Conservation (phyloP, 1,139 yeast species). For the Candida tetrigidarum region DNA sequence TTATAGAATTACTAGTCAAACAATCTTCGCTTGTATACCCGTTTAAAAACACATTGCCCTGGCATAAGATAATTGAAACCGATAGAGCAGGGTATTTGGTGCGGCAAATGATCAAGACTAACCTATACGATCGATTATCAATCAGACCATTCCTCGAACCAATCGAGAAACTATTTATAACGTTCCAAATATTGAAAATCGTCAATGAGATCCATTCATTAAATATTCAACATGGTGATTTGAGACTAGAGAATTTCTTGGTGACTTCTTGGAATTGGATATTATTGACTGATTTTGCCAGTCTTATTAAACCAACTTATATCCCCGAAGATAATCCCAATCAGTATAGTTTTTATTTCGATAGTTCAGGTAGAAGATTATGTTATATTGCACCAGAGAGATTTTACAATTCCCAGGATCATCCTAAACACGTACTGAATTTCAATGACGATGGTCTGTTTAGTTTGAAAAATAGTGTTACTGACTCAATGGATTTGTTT, state of each 20-base stretch:
- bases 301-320: conserved; percentile 74
- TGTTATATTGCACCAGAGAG: conserved; percentile 97
- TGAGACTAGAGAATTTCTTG: conserved; percentile 86
- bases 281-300: conserved; percentile 79
- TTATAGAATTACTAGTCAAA: conserved; percentile 37
- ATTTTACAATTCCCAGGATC: conserved; percentile 48
- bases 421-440: conserved; percentile 21
- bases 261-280: conserved; percentile 93
- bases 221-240: conserved; percentile 82
- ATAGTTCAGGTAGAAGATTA: conserved; percentile 81
- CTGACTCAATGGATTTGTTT: conserved; percentile 83
- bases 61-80: conserved; percentile 77
- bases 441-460: conserved; percentile 34
- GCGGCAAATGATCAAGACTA: conserved; percentile 78
- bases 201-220: conserved; percentile 65
- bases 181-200: conserved; percentile 73
- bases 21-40: conserved; percentile 45
- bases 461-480: conserved; percentile 39
- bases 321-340: conserved; percentile 95
- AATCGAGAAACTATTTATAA: conserved; percentile 82
- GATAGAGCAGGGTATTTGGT: conserved; percentile 91
- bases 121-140: conserved; percentile 83
- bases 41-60: conserved; percentile 71
- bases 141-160: conserved; percentile 85
- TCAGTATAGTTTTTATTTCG: conserved; percentile 91